Evolutionary conservation across 2,329 filamentous ascomycete genomes (phyloP).

Genomic region (Fusarium beomiforme): DNA sequence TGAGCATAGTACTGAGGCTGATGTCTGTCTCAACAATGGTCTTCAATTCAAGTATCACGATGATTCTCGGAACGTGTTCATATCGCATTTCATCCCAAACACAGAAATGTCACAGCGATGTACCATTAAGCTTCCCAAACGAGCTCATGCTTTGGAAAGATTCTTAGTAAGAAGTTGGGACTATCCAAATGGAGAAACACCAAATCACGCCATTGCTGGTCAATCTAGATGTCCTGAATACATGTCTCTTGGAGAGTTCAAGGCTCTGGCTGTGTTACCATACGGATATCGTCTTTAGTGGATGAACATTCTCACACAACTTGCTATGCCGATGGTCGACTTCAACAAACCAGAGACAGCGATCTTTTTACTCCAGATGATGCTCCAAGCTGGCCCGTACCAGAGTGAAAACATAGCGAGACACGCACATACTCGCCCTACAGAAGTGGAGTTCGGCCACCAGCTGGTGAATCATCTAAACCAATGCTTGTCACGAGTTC

Average conservation of each 20-base stretch:
- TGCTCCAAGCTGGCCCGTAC: constrained; percentile 30
- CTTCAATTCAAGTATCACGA: constrained; percentile 37
- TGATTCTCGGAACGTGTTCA: background rate
- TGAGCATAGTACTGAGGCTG: background rate
- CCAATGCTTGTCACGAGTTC: constrained; percentile 1
- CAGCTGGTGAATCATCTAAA: background rate
- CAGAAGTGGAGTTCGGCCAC: constrained; percentile 11
- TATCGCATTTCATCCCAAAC: background rate
- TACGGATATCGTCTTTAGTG: constrained; percentile 32
- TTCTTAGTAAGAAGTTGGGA: constrained; percentile 23
- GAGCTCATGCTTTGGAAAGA: constrained; percentile 4
- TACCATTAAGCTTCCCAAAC: constrained; percentile 24
- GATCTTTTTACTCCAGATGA: constrained; percentile 34
- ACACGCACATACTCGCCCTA: background rate
- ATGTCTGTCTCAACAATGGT: constrained; percentile 40
- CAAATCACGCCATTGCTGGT: constrained; percentile 63
- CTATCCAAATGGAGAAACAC: constrained; percentile 22
- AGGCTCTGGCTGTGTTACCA: constrained; percentile 44
- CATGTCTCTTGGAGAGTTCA: constrained; percentile 64
- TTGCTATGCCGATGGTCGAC: constrained; percentile 35
- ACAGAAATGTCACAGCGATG: constrained; percentile 3
- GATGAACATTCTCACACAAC: constrained; percentile 36
- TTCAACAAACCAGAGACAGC: constrained; percentile 38
- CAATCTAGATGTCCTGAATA: constrained; percentile 58
- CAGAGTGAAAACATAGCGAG: background rate